These are phyloP conservation scores for Fusarium circinatum DNA, from an alignment of 2,329 filamentous ascomycete genomes.

Conservation along the genomic window DNA sequence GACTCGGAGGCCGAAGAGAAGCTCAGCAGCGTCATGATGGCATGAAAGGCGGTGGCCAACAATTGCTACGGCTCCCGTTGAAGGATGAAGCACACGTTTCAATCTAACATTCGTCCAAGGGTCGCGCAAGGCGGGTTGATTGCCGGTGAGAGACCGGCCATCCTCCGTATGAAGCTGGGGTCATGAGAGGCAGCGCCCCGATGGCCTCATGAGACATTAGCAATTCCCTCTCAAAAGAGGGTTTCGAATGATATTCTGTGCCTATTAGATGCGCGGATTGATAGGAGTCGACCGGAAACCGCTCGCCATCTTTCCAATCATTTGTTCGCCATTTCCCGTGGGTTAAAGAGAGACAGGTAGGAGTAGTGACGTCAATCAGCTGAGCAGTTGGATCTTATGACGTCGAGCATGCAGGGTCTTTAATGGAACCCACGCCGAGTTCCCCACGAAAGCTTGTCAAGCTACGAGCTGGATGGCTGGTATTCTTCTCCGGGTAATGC, in stretches of 20 bases:
- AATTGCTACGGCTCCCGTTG: not conserved
- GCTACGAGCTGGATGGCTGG: constrained; percentile 24
- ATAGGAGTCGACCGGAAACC: not conserved
- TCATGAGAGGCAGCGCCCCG: not conserved
- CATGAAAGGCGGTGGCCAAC: constrained; percentile 3
- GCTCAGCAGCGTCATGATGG: constrained; percentile 16
- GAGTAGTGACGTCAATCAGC: constrained; percentile 41
- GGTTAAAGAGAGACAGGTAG: not conserved
- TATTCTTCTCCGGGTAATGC: constrained; percentile 15
- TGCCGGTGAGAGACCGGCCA: not conserved
- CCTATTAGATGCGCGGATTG: not conserved
- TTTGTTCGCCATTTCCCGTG: constrained; percentile 7
- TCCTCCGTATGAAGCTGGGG: not conserved
- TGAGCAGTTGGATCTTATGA: constrained; percentile 32
- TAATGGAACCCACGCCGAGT: constrained; percentile 14
- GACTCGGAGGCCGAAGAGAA: not conserved
- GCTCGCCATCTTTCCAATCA: not conserved
- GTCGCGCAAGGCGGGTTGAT: not conserved
- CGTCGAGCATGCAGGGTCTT: constrained; percentile 41
- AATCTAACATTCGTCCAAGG: constrained; percentile 15
- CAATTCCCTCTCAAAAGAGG: not conserved
- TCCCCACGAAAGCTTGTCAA: constrained; percentile 28
- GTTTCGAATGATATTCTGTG: not conserved
- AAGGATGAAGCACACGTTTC: constrained; percentile 29
- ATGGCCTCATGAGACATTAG: constrained; percentile 6